phyloP scores from a whole-genome alignment of 2,329 filamentous ascomycete species.

The Fusarium heterosporum region DNA sequence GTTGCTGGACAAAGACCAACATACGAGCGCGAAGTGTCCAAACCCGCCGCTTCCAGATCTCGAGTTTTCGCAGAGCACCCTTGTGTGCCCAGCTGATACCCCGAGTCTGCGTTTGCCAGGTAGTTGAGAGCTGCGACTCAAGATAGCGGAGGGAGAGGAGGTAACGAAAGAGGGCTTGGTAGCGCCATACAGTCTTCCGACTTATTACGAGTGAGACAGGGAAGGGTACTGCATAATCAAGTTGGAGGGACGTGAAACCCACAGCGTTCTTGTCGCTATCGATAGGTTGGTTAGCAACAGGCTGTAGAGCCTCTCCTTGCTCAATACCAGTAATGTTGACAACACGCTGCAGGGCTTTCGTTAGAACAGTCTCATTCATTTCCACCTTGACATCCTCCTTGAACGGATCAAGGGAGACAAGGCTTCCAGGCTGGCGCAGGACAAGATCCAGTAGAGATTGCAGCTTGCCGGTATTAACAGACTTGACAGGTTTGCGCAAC shows the following conservation, averaged over 20 bases:
- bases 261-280: slow-evolving; percentile 88
- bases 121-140: slow-evolving; percentile 85
- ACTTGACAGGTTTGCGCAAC: slow-evolving; percentile 87
- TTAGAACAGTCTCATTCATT: slow-evolving; percentile 94
- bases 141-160: slow-evolving; percentile 89
- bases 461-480: slow-evolving; percentile 91
- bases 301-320: slow-evolving; percentile 84
- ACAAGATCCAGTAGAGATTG: slow-evolving; percentile 97
- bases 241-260: slow-evolving; percentile 91
- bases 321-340: slow-evolving; percentile 97
- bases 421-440: slow-evolving; percentile 93
- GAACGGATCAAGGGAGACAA: slow-evolving; percentile 94
- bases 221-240: slow-evolving; percentile 95
- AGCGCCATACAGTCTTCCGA: slow-evolving; percentile 95
- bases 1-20: slow-evolving; percentile 96
- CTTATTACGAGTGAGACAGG: slow-evolving; percentile 95
- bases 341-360: slow-evolving; percentile 93
- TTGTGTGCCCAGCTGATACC: slow-evolving; percentile 84
- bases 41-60: slow-evolving; percentile 91
- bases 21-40: slow-evolving; percentile 94
- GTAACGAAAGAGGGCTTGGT: slow-evolving; percentile 96
- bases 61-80: slow-evolving; percentile 77
- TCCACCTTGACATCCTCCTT: slow-evolving; percentile 98
- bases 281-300: slow-evolving; percentile 73
- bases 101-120: slow-evolving; percentile 91